Base-by-base conservation (phyloP, 768 basidiomycete genomes). In the Ramaria rubella region DNA sequence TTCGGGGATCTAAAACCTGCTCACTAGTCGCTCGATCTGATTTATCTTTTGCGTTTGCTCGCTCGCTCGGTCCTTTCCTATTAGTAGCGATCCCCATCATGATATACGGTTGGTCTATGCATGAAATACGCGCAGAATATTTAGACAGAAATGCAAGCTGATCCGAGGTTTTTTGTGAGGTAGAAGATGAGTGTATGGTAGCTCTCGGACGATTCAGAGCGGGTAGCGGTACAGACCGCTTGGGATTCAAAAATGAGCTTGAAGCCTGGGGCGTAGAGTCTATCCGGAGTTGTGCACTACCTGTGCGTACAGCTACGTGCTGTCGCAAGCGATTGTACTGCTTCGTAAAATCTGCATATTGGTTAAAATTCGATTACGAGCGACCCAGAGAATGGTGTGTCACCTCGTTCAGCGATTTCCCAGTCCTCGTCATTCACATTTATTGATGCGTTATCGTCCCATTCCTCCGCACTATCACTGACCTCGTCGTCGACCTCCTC, bases 1-100 rank as follows among this genome's bases (percentile, higher is more conserved):
- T 99, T n/a, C 96, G 80, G 15, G 92, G 88, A 70, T 99, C 96
- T 34, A 99, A 78, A 2, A 99, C 96, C 66, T 97, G 96, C 69
- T 99, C 96, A 45, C 81, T 92, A 14, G 96, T 99, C 2, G 96
- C 96, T 29, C 96, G 81, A 73, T 99, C 96, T 44, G 88, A 85
- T 70, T 97, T 97, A 71, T 99, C 96, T 72, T 97, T 98, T 64
- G 82, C 71, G 65, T 93, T 93, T 5, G 92, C 90, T 58, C 82
- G 81, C 4, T 92, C 87, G 60, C 84, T 87, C 1, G 91, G 93
- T 0, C 93, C 91, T 68, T 99, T 99, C 61, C 93, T 79, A 63
- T 97, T 97, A 31, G 94, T 83, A 8, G 92, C 85, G 0, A 86
- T 85, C 15, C 80, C 75, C 67, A 79, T 73, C 58, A 79, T 67